Conservation (phyloP, 2,329 filamentous ascomycete genomes). For the Paracamarosporium sp. region DNA sequence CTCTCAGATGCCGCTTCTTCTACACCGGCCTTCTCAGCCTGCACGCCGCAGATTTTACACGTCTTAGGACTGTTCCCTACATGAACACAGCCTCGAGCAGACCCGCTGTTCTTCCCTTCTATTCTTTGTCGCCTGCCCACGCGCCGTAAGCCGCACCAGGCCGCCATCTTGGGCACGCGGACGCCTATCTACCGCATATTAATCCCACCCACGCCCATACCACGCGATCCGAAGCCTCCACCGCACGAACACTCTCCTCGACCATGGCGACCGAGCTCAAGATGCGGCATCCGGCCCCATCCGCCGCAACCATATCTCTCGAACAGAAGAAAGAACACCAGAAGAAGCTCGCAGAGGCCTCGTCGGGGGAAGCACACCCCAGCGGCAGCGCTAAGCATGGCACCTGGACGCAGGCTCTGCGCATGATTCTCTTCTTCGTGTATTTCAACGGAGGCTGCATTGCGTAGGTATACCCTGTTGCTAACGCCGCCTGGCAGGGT, state of each 20-base stretch:
- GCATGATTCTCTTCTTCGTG: constrained; percentile 52
- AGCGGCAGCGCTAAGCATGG: constrained; percentile 52
- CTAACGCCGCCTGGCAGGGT: constrained; percentile 18
- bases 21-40: background rate
- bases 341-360: constrained; percentile 13
- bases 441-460: constrained; percentile 55
- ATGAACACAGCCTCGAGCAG: background rate
- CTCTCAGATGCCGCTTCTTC: background rate
- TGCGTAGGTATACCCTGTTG: constrained; percentile 37
- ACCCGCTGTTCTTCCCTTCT: background rate
- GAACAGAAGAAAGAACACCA: constrained; percentile 11
- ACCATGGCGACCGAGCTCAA: constrained; percentile 38
- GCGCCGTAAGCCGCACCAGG: constrained; percentile 1
- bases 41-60: background rate
- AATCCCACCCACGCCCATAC: constrained; percentile 2
- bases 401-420: constrained; percentile 48
- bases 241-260: constrained; percentile 11
- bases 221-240: background rate
- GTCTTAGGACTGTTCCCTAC: background rate
- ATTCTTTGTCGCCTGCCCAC: background rate
- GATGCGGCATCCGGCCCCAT: constrained; percentile 39
- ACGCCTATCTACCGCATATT: constrained; percentile 15
- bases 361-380: constrained; percentile 33
- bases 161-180: constrained; percentile 4
- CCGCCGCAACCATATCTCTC: constrained; percentile 26